Conservation (phyloP, 2,329 filamentous ascomycete genomes). For the Fusarium sacchari region DNA sequence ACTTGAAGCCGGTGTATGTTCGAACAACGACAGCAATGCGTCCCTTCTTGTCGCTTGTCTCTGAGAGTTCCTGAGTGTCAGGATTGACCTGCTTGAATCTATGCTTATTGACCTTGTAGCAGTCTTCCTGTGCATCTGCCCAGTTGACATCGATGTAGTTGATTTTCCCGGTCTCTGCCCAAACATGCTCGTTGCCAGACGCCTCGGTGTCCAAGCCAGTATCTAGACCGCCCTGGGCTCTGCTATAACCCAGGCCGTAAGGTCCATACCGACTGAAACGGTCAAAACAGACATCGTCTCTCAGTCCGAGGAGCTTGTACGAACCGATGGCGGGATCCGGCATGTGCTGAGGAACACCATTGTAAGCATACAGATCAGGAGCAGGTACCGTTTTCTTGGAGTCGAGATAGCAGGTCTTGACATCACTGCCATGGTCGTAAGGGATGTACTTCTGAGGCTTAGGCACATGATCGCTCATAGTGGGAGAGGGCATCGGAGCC, state of each 20-base stretch:
- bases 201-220: conserved; percentile 78
- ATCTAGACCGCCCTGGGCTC: conserved; percentile 74
- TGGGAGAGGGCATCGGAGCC: conserved; percentile 49
- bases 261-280: conserved; percentile 85
- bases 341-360: conserved; percentile 78
- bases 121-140: conserved; percentile 63
- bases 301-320: conserved; percentile 76
- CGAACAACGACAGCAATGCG: conserved; percentile 82
- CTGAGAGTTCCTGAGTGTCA: conserved; percentile 51
- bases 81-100: conserved; percentile 62
- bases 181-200: conserved; percentile 71
- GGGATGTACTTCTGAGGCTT: conserved; percentile 69
- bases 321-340: conserved; percentile 83
- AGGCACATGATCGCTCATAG: conserved; percentile 52
- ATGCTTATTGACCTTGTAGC: conserved; percentile 68
- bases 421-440: conserved; percentile 69
- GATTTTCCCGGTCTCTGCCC: conserved; percentile 64
- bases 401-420: conserved; percentile 73
- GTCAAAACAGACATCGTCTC: conserved; percentile 86
- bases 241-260: conserved; percentile 86
- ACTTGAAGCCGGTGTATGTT: conserved; percentile 82
- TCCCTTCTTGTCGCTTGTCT: conserved; percentile 52
- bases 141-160: conserved; percentile 67
- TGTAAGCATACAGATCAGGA: conserved; percentile 74
- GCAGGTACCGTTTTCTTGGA: conserved; percentile 63